A percentile compares a stretch with the other conserved stretches of the same genome.
Conservation (phyloP, 345 rosid genomes). For the Hypericum perforatum region DNA sequence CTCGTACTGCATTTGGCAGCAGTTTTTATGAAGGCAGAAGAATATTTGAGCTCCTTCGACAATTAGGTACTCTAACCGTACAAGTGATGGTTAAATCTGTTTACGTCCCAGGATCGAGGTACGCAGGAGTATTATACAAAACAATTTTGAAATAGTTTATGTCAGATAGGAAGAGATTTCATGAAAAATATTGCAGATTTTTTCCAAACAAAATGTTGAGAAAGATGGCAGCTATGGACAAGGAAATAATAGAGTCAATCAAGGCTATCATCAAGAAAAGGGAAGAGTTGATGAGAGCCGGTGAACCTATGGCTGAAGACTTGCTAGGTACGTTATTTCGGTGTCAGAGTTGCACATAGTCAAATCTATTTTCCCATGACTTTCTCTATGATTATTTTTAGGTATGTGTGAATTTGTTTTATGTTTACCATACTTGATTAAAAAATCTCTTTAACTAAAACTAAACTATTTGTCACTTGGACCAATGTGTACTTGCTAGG, state of each 20-base stretch:
- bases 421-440: too few species aligned
- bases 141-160: too few species aligned
- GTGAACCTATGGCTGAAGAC: conserved; percentile 26
- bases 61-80: conserved; percentile 11
- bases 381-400: too few species aligned
- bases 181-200: conserved; percentile 20
- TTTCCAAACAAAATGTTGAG: conserved; percentile 32
- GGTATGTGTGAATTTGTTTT: too few species aligned
- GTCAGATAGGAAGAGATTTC: too few species aligned
- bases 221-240: conserved; percentile 27
- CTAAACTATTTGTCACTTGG: too few species aligned
- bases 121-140: neutral
- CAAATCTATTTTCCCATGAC: too few species aligned
- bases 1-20: conserved; percentile 25
- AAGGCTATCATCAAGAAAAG: conserved; percentile 25
- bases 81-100: neutral
- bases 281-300: conserved; percentile 24
- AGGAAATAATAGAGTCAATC: conserved; percentile 20
- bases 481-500: conserved; percentile 14
- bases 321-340: conserved; percentile 2
- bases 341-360: too few species aligned
- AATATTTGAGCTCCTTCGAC: conserved; percentile 19
- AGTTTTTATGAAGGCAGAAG: conserved; percentile 19
- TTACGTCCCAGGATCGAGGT: conserved; percentile 41
- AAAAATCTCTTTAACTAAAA: too few species aligned